These are phyloP conservation scores for Crepidotus variabilis DNA, from an alignment of 768 basidiomycete genomes.

Conservation along the genomic window DNA sequence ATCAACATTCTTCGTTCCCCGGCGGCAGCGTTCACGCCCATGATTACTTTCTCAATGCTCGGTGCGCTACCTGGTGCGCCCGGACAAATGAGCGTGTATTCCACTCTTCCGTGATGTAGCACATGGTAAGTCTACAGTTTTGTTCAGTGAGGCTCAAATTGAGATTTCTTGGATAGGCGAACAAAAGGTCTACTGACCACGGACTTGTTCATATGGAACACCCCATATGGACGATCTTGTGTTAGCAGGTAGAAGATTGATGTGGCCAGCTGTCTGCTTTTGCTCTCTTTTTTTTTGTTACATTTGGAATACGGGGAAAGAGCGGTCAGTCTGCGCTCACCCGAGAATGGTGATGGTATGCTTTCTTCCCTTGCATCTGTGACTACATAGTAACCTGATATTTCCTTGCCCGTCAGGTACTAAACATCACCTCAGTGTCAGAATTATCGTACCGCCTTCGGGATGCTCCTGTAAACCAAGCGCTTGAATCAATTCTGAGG, in stretches of 20 bases:
- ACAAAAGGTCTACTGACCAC: conserved; percentile 24
- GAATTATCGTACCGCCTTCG: conserved; percentile 2
- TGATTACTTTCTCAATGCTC: conserved; percentile 33
- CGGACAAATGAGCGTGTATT: conserved; percentile 41
- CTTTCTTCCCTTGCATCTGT: conserved; percentile 10
- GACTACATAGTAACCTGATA: conserved; percentile 15
- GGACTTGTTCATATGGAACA: conserved; percentile 48
- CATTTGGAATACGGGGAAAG: not conserved
- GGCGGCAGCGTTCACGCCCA: conserved; percentile 35
- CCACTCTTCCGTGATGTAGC: conserved; percentile 45
- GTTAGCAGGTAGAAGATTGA: conserved; percentile 48
- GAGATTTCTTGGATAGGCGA: not conserved
- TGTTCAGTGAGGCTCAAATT: not conserved
- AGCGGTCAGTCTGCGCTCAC: conserved; percentile 2
- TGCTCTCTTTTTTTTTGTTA: conserved; percentile 5
- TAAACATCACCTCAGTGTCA: not conserved
- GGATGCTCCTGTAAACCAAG: conserved; percentile 1
- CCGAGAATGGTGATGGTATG: conserved; percentile 14
- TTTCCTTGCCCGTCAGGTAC: not conserved
- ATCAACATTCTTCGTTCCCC: conserved; percentile 47
- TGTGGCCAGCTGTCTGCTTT: conserved; percentile 33
- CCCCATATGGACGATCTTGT: conserved; percentile 32
- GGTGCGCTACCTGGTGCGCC: conserved; percentile 20
- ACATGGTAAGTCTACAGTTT: conserved; percentile 45
- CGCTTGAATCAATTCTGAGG: not conserved